These are phyloP conservation scores for Curvularia spicifera DNA, from an alignment of 2,329 filamentous ascomycete genomes.

Conservation along the genomic window DNA sequence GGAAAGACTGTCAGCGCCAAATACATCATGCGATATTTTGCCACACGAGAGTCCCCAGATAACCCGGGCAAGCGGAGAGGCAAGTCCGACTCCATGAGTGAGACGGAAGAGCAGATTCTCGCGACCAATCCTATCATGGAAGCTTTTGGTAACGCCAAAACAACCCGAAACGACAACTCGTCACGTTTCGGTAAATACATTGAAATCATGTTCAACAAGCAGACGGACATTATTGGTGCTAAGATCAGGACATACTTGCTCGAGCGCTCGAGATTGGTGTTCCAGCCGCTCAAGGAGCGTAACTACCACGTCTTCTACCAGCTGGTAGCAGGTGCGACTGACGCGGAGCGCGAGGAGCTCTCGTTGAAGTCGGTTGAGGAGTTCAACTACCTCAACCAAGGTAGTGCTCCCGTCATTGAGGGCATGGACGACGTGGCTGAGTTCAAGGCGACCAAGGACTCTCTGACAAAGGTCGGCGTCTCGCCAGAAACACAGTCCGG, in stretches of 20 bases:
- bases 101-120: constrained; percentile 97
- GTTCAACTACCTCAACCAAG: constrained; percentile 96
- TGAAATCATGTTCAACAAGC: constrained; percentile 97
- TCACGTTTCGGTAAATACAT: constrained; percentile 99
- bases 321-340: constrained; percentile 87
- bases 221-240: constrained; percentile 95
- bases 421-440: constrained; percentile 96
- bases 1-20: constrained; percentile 99
- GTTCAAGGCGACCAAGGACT: constrained; percentile 85
- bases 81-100: constrained; percentile 80
- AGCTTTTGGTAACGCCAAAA: constrained; percentile 99
- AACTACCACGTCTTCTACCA: constrained; percentile 99
- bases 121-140: constrained; percentile 99
- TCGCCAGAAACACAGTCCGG: constrained; percentile 73
- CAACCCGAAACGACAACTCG: constrained; percentile 99
- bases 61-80: constrained; percentile 83
- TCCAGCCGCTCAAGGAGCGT: constrained; percentile 94
- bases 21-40: constrained; percentile 99
- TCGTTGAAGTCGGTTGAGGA: constrained; percentile 82
- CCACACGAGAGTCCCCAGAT: constrained; percentile 92
- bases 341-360: constrained; percentile 80
- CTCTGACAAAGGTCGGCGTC: constrained; percentile 87
- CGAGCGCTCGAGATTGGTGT: constrained; percentile 93
- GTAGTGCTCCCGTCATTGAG: constrained; percentile 86
- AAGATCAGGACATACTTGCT: constrained; percentile 96